These are phyloP conservation scores for Proliferodiscus dingleyae DNA, from an alignment of 2,329 filamentous ascomycete genomes.

Conservation along the genomic window DNA sequence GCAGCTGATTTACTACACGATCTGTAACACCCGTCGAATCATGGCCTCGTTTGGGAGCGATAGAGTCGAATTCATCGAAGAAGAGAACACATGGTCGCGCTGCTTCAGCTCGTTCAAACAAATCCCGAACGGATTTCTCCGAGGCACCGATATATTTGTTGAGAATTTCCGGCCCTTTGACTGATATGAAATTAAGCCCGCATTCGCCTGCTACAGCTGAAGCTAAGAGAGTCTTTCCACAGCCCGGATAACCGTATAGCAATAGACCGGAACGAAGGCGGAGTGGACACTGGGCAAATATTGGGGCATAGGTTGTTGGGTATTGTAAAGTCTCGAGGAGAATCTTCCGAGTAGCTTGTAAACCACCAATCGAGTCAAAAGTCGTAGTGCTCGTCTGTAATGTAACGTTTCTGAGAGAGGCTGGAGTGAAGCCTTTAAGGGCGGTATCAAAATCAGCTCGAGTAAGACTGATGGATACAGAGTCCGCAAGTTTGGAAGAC, in stretches of 20 bases:
- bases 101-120: constrained; percentile 88
- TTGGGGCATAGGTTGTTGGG: constrained; percentile 94
- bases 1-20: constrained; percentile 92
- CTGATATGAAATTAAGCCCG: constrained; percentile 95
- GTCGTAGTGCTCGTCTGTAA: constrained; percentile 89
- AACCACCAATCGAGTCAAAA: constrained; percentile 86
- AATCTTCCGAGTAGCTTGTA: constrained; percentile 81
- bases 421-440: constrained; percentile 87
- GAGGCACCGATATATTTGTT: constrained; percentile 99
- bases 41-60: constrained; percentile 93
- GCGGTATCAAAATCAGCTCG: constrained; percentile 77
- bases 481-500: constrained; percentile 38
- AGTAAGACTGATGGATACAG: constrained; percentile 57
- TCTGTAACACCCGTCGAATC: constrained; percentile 98
- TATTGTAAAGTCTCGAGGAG: constrained; percentile 94
- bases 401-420: constrained; percentile 89
- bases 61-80: constrained; percentile 98
- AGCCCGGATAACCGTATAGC: constrained; percentile 91
- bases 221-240: constrained; percentile 92
- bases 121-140: constrained; percentile 90
- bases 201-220: constrained; percentile 97
- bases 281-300: constrained; percentile 92
- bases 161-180: constrained; percentile 95
- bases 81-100: constrained; percentile 92
- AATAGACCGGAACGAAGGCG: constrained; percentile 90